Base-by-base conservation (phyloP, 192 early-diverging fungal species). In the Mortierella claussenii region DNA sequence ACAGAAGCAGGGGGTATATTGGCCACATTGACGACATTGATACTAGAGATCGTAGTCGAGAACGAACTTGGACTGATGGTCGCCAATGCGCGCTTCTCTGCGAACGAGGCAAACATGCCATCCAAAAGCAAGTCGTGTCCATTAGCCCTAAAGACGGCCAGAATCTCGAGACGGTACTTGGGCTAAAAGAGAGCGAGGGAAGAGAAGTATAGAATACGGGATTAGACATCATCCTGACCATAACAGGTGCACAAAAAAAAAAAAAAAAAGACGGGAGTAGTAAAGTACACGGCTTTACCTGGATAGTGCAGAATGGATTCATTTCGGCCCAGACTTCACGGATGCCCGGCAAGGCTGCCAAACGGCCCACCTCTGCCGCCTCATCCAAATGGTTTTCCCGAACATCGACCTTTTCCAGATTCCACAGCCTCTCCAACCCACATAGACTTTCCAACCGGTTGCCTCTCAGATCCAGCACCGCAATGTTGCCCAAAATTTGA, bases 401-500 rank as follows among this genome's bases (percentile, higher is more conserved):
- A 13, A 88, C 52, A 54, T 88, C 83, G 10, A 88, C 47, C 53
- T 79, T 79, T 40, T 88, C 87, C 55, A 88, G 46, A 20, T 84
- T 81, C 78, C 80, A 86, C 1, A 88, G 53, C 46, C 87, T 59
- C 55, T 88, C 87, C 37, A 88, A 53, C 17, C 87, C 87, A 48
- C 79, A 85, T 24, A 88, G 44, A 45, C 78, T 71, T 8, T 76
- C 73, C 9, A 88, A 37, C 20, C 85, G 68, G 45, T 88, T 88
- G 9, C 82, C 79, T 55, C 80, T 52, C 33, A 88, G 33, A 55
- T 86, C 79, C 13, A 88, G 63, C 30, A 78, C 78, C 12, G 78
- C 74, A 34, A 88, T 73, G 63, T 86, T 88, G 11, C 85, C 82
- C 12, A 88, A 64, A 1, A 85, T 56, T 17, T 81, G 69, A 51